These are phyloP conservation scores for Cerrena zonata DNA, from an alignment of 1,284 basidiomycete species.

Conservation along the genomic window DNA sequence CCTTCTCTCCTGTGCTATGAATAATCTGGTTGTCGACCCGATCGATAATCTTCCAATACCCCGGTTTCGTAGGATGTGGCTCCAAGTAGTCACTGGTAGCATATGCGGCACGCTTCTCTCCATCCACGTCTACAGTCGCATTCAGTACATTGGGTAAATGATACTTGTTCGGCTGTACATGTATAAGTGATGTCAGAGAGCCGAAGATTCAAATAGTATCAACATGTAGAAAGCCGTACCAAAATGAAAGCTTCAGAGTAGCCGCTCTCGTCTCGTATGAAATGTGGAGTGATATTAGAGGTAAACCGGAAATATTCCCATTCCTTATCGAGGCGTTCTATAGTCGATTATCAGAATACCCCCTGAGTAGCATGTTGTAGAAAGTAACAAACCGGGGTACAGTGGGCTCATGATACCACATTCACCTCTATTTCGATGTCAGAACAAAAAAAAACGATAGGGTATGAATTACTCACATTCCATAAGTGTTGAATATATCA, in stretches of 20 bases:
- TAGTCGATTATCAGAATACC: no score
- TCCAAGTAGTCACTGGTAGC: constrained; percentile 37
- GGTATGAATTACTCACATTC: constrained; percentile 11
- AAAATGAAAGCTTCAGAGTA: constrained; percentile 19
- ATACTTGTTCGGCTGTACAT: constrained; percentile 10
- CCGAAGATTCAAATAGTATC: not conserved
- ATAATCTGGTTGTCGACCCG: constrained; percentile 46
- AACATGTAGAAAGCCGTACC: constrained; percentile 1
- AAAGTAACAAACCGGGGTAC: not conserved
- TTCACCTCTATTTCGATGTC: constrained; percentile 9
- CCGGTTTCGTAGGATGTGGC: constrained; percentile 37
- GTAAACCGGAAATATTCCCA: constrained; percentile 3
- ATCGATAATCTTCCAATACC: constrained; percentile 39
- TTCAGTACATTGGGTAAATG: constrained; percentile 24
- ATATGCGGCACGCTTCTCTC: constrained; percentile 20
- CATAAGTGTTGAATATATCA: constrained; percentile 11
- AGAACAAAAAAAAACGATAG: not conserved
- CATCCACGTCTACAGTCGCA: constrained; percentile 19
- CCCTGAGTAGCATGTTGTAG: not conserved
- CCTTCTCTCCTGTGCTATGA: constrained; percentile 41
- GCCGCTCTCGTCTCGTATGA: constrained; percentile 17
- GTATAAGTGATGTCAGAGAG: not conserved
- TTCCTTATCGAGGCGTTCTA: not conserved
- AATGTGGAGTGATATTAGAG: constrained; percentile 15
- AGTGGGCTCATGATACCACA: constrained; percentile 14